phyloP scores from a whole-genome alignment of 2,329 filamentous ascomycete genomes.

The Fusarium scirpi region DNA sequence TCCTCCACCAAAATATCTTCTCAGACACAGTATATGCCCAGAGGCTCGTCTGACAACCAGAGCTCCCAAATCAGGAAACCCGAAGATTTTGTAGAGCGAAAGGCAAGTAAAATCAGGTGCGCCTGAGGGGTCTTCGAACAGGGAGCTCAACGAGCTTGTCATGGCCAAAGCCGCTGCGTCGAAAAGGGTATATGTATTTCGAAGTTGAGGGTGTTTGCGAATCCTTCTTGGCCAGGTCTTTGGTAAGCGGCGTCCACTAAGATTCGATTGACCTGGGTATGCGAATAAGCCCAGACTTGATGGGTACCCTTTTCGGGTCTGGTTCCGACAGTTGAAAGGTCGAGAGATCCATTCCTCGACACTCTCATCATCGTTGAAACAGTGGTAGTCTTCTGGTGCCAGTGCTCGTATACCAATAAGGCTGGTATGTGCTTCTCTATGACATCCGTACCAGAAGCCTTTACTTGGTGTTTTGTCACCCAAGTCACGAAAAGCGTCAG shows the following conservation, averaged over 20 bases:
- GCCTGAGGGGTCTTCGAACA: constrained; percentile 62
- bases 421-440: constrained; percentile 71
- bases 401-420: constrained; percentile 77
- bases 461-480: constrained; percentile 59
- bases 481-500: constrained; percentile 67
- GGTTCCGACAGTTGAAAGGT: constrained; percentile 35
- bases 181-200: constrained; percentile 62
- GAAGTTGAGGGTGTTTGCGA: constrained; percentile 44
- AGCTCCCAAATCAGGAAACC: constrained; percentile 73
- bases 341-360: constrained; percentile 59
- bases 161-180: constrained; percentile 75
- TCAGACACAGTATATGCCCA: constrained; percentile 64
- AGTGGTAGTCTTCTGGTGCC: constrained; percentile 61
- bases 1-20: constrained; percentile 76
- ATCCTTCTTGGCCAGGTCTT: constrained; percentile 63
- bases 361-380: constrained; percentile 71
- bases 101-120: constrained; percentile 72
- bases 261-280: constrained; percentile 77
- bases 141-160: constrained; percentile 65
- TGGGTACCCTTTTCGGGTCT: constrained; percentile 24
- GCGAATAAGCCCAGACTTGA: constrained; percentile 63
- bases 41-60: constrained; percentile 68
- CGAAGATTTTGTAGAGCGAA: constrained; percentile 76
- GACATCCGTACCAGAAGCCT: constrained; percentile 70
- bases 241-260: constrained; percentile 73